phyloP scores from a whole-genome alignment of 192 early-diverging fungal genomes.

The Dissophora globulifera region DNA sequence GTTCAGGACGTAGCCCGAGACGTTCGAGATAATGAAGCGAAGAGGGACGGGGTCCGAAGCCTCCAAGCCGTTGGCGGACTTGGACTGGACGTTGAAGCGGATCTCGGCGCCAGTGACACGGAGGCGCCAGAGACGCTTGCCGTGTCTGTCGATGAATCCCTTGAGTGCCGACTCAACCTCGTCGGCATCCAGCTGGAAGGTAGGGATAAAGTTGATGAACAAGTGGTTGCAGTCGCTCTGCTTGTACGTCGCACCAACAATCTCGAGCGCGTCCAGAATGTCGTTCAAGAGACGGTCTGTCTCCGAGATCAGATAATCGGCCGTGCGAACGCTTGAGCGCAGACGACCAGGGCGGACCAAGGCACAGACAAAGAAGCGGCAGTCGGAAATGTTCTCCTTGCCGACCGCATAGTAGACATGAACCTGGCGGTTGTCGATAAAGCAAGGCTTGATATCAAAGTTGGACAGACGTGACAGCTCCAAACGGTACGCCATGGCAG shows the following conservation, averaged over 20 bases:
- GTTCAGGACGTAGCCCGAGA: slow-evolving; percentile 92
- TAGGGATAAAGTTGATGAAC: slow-evolving; percentile 98
- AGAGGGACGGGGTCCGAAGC: slow-evolving; percentile 71
- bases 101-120: slow-evolving; percentile 97
- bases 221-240: slow-evolving; percentile 99
- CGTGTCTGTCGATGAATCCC: slow-evolving; percentile 93
- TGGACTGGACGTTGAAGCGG: slow-evolving; percentile 89
- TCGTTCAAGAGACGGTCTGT: slow-evolving; percentile 93
- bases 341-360: slow-evolving; percentile 93
- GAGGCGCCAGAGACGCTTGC: slow-evolving; percentile 92
- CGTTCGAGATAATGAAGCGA: slow-evolving; percentile 92
- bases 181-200: slow-evolving; percentile 87
- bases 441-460: slow-evolving; percentile 97
- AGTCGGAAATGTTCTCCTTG: slow-evolving; percentile 94
- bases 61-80: slow-evolving; percentile 53
- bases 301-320: slow-evolving; percentile 95
- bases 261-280: slow-evolving; percentile 94
- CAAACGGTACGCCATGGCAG: slow-evolving; percentile 96
- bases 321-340: slow-evolving; percentile 81
- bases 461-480: slow-evolving; percentile 92
- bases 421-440: slow-evolving; percentile 93
- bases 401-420: slow-evolving; percentile 96
- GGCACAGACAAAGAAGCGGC: slow-evolving; percentile 97
- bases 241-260: slow-evolving; percentile 88
- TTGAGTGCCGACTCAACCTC: slow-evolving; percentile 86